Evolutionary conservation across 805 yeast genomes (phyloP), one percentile per base, ranked within the genome.

Genomic region (Hagleromyces aurorensis): DNA sequence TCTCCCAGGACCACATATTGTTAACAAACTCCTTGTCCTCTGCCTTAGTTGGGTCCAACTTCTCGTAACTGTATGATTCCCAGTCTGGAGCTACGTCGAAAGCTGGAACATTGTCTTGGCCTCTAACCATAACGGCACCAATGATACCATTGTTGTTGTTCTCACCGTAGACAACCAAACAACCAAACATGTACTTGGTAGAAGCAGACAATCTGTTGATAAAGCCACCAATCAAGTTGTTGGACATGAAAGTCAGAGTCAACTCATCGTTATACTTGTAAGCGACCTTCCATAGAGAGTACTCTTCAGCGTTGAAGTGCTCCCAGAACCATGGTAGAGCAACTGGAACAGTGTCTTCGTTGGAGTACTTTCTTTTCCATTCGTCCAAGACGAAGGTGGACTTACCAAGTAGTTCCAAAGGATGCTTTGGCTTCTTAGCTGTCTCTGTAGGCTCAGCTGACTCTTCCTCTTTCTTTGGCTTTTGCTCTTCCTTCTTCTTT

Each of bases 281-380:
- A 60, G 76, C 93, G 53, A 87, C 94, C 72, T 72, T 84, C 85
- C 85, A 89, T 52, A 89, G 62, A 34, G 97, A 87, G 85, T 87
- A 89, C 67, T 89, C 97, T 44, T 75, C 70, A 44, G 91, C 76
- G 69, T 89, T 79, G 72, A 70, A 89, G 69, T 81, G 78, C 61
- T 80, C 81, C 96, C 96, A 91, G 87, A 89, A 91, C 87, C 89
- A 91, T 61, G 97, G 97, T 49, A 89, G 70, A 46, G 96, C 94
- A 46, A 65, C 76, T 59, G 75, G 78, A 68, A 96, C 83, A 59
- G 97, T 89, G 55, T 91, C 97, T 68, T 85, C 89, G 74, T 89
- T 91, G 43, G 96, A 86, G 79, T 91, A 89, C 46, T 67, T 66
- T 70, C 96, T 81, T 77, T 91, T 91, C 93, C 96, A 87, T 64